These are phyloP conservation scores for Kingdonia uniflora DNA, from an alignment of 164 flowering plant species.

Conservation along the genomic window DNA sequence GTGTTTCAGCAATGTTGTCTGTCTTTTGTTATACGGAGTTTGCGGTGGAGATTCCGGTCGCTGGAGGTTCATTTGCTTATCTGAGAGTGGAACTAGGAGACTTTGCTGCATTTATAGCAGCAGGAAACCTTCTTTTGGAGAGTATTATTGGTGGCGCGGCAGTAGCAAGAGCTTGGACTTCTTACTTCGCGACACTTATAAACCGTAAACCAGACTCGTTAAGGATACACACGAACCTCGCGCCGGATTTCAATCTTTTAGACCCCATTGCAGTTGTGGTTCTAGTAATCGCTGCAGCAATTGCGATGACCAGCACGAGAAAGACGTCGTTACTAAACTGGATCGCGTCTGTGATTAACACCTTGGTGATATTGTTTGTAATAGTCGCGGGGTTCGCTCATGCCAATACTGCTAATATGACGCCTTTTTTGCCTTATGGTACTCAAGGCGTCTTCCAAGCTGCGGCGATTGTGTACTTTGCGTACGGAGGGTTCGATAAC, in stretches of 20 bases:
- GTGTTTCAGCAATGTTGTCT: conserved; percentile 62
- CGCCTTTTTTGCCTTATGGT: conserved; percentile 39
- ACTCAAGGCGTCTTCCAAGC: conserved; percentile 42
- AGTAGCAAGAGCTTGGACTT: conserved; percentile 66
- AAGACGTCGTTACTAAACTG: conserved; percentile 40
- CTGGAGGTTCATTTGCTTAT: conserved; percentile 69
- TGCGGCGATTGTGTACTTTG: conserved; percentile 49
- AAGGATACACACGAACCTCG: conserved; percentile 32
- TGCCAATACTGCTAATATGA: conserved; percentile 33
- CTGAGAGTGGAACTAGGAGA: conserved; percentile 66
- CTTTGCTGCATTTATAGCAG: conserved; percentile 56
- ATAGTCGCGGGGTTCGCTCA: conserved; percentile 44
- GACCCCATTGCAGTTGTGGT: conserved; percentile 58
- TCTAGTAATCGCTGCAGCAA: conserved; percentile 16
- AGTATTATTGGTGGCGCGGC: conserved; percentile 52
- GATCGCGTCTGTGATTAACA: conserved; percentile 40
- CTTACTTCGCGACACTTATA: conserved; percentile 47
- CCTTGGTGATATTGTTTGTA: conserved; percentile 40
- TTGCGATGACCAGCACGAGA: conserved; percentile 45
- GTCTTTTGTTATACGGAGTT: conserved; percentile 39
- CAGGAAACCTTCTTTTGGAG: conserved; percentile 58
- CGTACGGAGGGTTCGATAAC: conserved; percentile 52
- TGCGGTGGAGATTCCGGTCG: conserved; percentile 56
- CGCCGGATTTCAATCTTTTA: conserved; percentile 30
- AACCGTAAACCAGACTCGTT: conserved; percentile 29